These are phyloP conservation scores for Xerocomellus chrysenteron DNA, from an alignment of 768 basidiomycete species.

Conservation along the genomic window DNA sequence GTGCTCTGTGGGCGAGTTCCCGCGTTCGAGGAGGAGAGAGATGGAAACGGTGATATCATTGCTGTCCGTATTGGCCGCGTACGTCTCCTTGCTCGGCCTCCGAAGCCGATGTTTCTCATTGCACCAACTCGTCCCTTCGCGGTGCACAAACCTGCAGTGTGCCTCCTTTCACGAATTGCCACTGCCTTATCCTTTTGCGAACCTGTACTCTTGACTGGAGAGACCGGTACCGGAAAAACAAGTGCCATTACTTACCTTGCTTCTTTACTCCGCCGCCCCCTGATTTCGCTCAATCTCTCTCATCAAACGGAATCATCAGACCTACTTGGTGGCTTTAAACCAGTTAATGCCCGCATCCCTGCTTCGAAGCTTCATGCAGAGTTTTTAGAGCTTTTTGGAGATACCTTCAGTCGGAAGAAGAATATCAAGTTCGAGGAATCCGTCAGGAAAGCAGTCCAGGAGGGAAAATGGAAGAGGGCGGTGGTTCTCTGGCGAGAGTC, in stretches of 20 bases:
- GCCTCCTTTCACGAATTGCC: constrained; percentile 77
- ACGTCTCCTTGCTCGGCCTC: constrained; percentile 49
- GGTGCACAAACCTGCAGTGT: constrained; percentile 80
- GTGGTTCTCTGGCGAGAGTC: constrained; percentile 85
- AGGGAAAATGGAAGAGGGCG: constrained; percentile 82
- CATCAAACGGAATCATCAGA: constrained; percentile 97
- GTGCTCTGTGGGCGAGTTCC: constrained; percentile 65
- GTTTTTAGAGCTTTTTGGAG: constrained; percentile 79
- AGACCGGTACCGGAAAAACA: constrained; percentile 99
- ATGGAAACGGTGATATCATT: constrained; percentile 57
- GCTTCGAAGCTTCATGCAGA: constrained; percentile 66
- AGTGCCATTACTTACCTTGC: constrained; percentile 88
- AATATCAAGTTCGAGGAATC: constrained; percentile 85
- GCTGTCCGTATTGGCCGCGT: constrained; percentile 64
- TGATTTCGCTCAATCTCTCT: constrained; percentile 90
- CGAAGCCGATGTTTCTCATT: constrained; percentile 34
- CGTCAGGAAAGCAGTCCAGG: constrained; percentile 76
- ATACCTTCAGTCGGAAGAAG: constrained; percentile 86
- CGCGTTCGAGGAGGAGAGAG: constrained; percentile 64
- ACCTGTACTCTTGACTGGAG: constrained; percentile 89
- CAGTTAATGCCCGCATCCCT: constrained; percentile 84
- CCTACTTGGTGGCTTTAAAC: constrained; percentile 92
- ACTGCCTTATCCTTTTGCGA: constrained; percentile 71
- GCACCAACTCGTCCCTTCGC: constrained; percentile 67
- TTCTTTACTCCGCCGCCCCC: constrained; percentile 65